Evolutionary conservation across 148 eudicot species (phyloP).

Genomic region (Camellia lanceoleosa): DNA sequence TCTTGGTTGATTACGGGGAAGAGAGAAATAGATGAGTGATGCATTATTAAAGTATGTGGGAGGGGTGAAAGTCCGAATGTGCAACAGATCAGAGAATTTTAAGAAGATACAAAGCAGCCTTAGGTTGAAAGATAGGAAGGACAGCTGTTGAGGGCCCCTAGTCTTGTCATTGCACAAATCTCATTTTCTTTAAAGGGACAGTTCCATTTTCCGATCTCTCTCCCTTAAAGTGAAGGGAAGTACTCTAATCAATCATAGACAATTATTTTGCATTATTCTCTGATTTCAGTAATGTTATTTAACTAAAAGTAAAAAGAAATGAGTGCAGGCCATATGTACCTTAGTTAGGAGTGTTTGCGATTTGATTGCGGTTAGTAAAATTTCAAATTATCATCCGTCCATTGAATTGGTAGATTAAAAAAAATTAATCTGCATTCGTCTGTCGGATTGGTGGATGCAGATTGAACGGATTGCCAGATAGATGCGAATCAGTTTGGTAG

Average conservation of each 20-base stretch:
- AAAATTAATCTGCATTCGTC: too few relatives aligned
- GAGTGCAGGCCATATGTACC: too few relatives aligned
- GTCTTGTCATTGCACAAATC: not conserved
- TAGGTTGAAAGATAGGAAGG: not conserved
- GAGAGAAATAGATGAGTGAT: not conserved
- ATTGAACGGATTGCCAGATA: too few relatives aligned
- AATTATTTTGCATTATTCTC: too few relatives aligned
- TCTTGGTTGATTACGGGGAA: not conserved
- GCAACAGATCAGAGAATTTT: constrained; percentile 11
- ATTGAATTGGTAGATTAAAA: too few relatives aligned
- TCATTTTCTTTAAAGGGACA: not conserved
- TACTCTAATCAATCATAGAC: too few relatives aligned
- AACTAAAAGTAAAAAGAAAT: too few relatives aligned
- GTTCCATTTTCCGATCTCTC: not conserved
- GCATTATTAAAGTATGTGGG: constrained; percentile 15
- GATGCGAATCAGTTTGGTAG: too few relatives aligned
- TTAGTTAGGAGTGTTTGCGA: too few relatives aligned
- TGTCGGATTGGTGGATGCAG: too few relatives aligned
- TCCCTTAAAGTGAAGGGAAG: not conserved
- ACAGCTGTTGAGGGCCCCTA: constrained; percentile 20
- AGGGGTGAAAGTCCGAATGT: not conserved
- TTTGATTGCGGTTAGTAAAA: too few relatives aligned
- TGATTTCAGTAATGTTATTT: not conserved
- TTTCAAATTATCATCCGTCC: too few relatives aligned
- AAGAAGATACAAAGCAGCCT: constrained; percentile 5